Base-by-base conservation (phyloP, 495 filamentous ascomycete species). In the Collariella sp. region DNA sequence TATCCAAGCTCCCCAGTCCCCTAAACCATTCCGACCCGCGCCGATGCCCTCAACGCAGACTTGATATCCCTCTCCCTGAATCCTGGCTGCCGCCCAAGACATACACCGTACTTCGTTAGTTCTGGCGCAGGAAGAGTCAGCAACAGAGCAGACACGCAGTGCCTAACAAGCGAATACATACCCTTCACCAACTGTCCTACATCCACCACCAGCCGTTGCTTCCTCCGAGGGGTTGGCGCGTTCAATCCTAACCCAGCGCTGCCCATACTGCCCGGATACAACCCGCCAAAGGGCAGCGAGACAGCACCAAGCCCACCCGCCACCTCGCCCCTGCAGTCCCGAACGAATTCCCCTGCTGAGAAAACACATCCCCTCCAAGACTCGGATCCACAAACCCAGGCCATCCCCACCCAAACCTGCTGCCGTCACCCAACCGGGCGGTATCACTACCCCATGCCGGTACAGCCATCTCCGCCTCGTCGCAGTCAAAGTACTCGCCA, bases 401-500 rank as follows among this genome's bases (percentile, higher is more conserved):
- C 26, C 26, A 31, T 31, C n/a, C 29, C 31, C 5, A 3, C 31
- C n/a, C n/a, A n/a, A 13, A 12, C 46, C 29, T 34, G n/a, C 19
- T 12, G 12, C 7, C 15, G 1, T 64, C 63, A 6, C 62, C 59
- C 16, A 76, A 67, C 70, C 63, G 0, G 76, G 69, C 2, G 80
- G 74, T 33, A 86, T 79, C 16, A 69, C 60, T 16, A 87, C 70
- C 0, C 82, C 83, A 29, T 77, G 73, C 62, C 80, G 71, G 49
- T 71, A 68, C 16, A 91, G 74, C 64, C 83, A 80, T 72, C 66
- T 89, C 83, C 5, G 89, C 81, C 60, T 90, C 87, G 44, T 81
- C 73, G 5, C 83, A 73, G 57, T 89, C 84, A 57, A 86, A 85
- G 76, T 83, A 91, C 46, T 87, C 84, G 36, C 81, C 74, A 62